Percentiles rank a stretch among this genome's conserved stretches.
phyloP scores from a whole-genome alignment of 179 eudicot genomes.

The Silene noctiflora region DNA sequence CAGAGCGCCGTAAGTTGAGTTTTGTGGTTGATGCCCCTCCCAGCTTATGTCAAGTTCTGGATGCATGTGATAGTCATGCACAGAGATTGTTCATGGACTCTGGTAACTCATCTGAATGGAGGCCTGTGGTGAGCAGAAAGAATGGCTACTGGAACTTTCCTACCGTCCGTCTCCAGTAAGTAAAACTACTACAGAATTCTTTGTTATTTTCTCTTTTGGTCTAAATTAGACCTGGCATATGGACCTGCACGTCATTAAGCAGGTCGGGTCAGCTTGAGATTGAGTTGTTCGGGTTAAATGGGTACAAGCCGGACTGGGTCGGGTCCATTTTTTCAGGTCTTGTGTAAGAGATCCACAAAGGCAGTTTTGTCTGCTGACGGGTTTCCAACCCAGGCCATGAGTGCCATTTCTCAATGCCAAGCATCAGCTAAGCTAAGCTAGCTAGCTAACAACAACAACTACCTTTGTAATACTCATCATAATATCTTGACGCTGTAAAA shows the following conservation, averaged over 20 bases:
- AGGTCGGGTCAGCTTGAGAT: background rate
- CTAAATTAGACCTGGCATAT: background rate
- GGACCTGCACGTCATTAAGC: background rate
- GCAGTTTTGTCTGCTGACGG: background rate
- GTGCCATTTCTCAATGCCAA: background rate
- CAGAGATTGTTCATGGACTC: constrained; percentile 49
- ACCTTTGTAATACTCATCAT: background rate
- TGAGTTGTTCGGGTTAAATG: background rate
- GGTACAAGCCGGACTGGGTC: no score
- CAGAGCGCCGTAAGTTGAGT: constrained; percentile 79
- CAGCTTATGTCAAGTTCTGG: constrained; percentile 59
- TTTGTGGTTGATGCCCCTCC: constrained; percentile 81
- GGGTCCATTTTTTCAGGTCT: no score
- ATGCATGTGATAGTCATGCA: constrained; percentile 63
- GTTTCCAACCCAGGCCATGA: background rate
- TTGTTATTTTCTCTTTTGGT: background rate
- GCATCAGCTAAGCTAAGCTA: no score
- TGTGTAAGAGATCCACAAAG: no score
- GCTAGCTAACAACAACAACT: no score
- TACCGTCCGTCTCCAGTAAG: constrained; percentile 79
- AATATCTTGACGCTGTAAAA: background rate
- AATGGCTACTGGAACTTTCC: constrained; percentile 64
- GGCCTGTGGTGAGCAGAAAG: constrained; percentile 61
- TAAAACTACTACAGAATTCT: constrained; percentile 14
- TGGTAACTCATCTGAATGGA: constrained; percentile 83